A percentile compares a stretch with the other conserved stretches of the same genome.
Conservation (phyloP, 306 rosid species). For the Trifolium fragiferum region DNA sequence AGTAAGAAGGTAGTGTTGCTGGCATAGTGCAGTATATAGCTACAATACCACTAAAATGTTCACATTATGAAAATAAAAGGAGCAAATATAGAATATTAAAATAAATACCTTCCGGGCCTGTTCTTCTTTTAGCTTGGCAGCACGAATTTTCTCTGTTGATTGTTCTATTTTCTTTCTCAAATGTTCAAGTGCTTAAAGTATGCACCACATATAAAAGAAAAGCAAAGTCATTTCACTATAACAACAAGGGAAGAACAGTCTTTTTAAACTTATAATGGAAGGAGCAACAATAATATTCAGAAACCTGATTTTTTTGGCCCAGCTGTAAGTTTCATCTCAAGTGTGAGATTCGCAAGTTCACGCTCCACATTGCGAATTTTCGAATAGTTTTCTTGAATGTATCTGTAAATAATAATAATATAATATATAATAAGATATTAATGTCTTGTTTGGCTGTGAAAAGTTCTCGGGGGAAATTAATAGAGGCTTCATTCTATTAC, state of each 20-base stretch:
- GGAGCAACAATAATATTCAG: conserved; percentile 39
- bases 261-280: conserved; percentile 6
- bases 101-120: conserved; percentile 67
- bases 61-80: conserved; percentile 32
- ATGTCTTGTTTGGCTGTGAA: conserved; percentile 23
- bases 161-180: conserved; percentile 88
- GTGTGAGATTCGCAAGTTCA: conserved; percentile 71
- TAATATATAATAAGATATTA: not conserved
- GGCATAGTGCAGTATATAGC: conserved; percentile 5
- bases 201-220: conserved; percentile 39
- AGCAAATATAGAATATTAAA: conserved; percentile 27
- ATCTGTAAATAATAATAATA: conserved; percentile 51
- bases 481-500: not conserved
- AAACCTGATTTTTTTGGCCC: conserved; percentile 98
- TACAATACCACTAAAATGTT: conserved; percentile 12
- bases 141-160: conserved; percentile 73
- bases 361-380: conserved; percentile 95
- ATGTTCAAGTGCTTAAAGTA: conserved; percentile 79
- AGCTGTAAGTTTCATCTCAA: conserved; percentile 93
- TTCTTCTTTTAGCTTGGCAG: conserved; percentile 86
- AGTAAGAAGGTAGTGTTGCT: conserved; percentile 21
- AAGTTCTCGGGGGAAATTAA: conserved; percentile 5
- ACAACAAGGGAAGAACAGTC: conserved; percentile 31
- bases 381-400: conserved; percentile 86
- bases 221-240: conserved; percentile 44